Conservation (phyloP, 306 rosid genomes). For the Begonia peltatifolia region DNA sequence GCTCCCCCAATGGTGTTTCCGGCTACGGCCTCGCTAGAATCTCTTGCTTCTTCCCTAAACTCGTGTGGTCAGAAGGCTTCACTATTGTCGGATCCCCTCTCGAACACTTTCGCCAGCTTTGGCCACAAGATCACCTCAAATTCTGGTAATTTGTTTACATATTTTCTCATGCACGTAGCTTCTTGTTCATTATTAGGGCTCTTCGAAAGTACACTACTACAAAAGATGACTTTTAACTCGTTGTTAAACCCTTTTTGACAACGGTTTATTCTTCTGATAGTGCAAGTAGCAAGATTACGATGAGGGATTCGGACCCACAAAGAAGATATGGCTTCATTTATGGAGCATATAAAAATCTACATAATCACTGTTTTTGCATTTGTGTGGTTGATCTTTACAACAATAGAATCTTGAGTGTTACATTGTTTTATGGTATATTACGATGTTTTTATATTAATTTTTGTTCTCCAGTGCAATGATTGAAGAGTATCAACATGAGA, state of each 20-base stretch:
- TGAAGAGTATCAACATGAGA: slow-evolving; percentile 28
- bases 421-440: too few relatives aligned
- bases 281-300: background rate
- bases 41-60: slow-evolving; percentile 13
- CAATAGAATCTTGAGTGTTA: too few relatives aligned
- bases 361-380: background rate
- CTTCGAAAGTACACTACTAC: background rate
- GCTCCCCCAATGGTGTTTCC: slow-evolving; percentile 9
- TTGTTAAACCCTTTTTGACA: background rate
- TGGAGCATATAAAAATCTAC: background rate
- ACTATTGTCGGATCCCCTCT: slow-evolving; percentile 20
- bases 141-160: slow-evolving; percentile 29
- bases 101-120: slow-evolving; percentile 29
- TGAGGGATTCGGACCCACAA: background rate
- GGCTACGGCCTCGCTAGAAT: slow-evolving; percentile 37
- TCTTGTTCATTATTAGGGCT: background rate
- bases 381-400: too few relatives aligned
- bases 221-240: background rate
- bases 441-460: background rate
- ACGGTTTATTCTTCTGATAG: background rate
- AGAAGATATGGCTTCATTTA: background rate
- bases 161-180: background rate
- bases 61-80: slow-evolving; percentile 41
- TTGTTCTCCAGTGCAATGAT: slow-evolving; percentile 16
- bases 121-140: slow-evolving; percentile 23